A percentile compares a stretch with the other conserved stretches of the same genome.
Conservation (phyloP, 2,329 filamentous ascomycete species). For the Beauveria sp. region DNA sequence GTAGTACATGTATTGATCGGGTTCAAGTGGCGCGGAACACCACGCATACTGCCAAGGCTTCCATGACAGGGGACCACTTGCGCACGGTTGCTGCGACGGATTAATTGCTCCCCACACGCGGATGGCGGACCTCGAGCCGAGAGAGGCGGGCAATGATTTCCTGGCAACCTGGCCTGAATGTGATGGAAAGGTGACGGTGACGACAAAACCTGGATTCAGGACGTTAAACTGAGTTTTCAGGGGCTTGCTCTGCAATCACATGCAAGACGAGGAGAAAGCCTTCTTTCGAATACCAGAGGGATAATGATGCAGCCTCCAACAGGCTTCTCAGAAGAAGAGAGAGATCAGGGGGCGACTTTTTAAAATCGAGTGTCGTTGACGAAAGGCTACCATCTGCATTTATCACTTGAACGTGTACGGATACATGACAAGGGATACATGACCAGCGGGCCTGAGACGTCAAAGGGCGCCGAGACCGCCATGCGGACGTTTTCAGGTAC, state of each 20-base stretch:
- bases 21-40: neutral
- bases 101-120: constrained; percentile 3
- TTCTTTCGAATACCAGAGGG: neutral
- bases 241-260: neutral
- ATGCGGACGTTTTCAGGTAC: neutral
- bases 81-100: neutral
- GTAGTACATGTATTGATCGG: neutral
- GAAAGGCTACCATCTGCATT: too few relatives aligned
- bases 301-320: neutral
- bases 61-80: neutral
- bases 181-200: neutral
- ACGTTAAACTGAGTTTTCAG: neutral
- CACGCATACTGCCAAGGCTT: neutral
- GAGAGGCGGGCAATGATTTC: neutral
- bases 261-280: neutral
- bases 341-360: neutral
- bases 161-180: too few relatives aligned
- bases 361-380: too few relatives aligned
- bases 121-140: neutral
- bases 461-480: neutral
- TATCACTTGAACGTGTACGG: neutral
- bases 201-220: neutral
- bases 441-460: neutral
- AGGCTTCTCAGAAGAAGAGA: neutral
- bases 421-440: neutral